phyloP scores from a whole-genome alignment of 177 flowering plant genomes.

The Vitis hybrid region DNA sequence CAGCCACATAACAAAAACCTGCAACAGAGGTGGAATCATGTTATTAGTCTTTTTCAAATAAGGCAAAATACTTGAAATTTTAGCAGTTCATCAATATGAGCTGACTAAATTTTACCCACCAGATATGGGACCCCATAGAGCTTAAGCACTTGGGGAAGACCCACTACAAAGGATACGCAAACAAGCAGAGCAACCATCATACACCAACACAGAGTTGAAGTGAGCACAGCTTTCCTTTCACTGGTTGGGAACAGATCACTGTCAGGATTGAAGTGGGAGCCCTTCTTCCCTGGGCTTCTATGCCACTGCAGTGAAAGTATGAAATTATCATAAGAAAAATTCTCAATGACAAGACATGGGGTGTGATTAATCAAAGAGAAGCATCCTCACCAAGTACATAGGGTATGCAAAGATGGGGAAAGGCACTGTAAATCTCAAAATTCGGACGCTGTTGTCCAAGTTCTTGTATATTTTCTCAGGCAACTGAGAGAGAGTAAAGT shows the following conservation, averaged over 20 bases:
- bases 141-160: slow-evolving; percentile 39
- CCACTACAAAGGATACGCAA: slow-evolving; percentile 28
- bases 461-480: slow-evolving; percentile 41
- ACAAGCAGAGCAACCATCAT: slow-evolving; percentile 44
- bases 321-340: not conserved
- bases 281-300: slow-evolving; percentile 64
- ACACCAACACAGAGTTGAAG: slow-evolving; percentile 46
- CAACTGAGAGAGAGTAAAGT: slow-evolving; percentile 26
- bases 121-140: slow-evolving; percentile 51
- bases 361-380: not conserved
- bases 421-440: slow-evolving; percentile 51
- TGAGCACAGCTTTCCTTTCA: slow-evolving; percentile 44
- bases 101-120: slow-evolving; percentile 20
- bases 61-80: not conserved
- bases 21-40: not conserved
- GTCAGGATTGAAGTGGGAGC: slow-evolving; percentile 52
- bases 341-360: not conserved
- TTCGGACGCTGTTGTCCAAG: slow-evolving; percentile 30
- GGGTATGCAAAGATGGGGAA: slow-evolving; percentile 50
- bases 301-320: slow-evolving; percentile 36
- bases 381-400: slow-evolving; percentile 45
- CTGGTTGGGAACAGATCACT: slow-evolving; percentile 45
- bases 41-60: no score
- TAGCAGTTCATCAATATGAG: not conserved
- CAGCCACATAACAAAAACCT: slow-evolving; percentile 64